Evolutionary conservation across 2,329 filamentous ascomycete genomes (phyloP).

Genomic region (Cordyceps cicadae): DNA sequence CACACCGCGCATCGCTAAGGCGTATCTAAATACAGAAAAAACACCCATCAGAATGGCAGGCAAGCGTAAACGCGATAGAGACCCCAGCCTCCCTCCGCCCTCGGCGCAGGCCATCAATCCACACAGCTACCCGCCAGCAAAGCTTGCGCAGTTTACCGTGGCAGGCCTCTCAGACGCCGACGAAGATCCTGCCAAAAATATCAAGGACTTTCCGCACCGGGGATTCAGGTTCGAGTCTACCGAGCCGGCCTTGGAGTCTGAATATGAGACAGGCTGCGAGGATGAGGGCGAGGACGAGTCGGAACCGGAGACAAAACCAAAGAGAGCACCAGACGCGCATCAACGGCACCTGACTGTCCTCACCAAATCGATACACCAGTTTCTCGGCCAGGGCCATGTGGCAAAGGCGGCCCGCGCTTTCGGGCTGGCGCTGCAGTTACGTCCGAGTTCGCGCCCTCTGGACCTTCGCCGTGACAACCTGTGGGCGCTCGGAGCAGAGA

Average conservation of each 20-base stretch:
- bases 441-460: conserved; percentile 33
- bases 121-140: conserved; percentile 43
- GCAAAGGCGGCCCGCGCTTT: conserved; percentile 65
- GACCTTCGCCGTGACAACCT: conserved; percentile 62
- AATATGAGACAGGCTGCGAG: conserved; percentile 18
- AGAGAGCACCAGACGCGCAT: conserved; percentile 9
- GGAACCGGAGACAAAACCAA: conserved; percentile 28
- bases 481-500: conserved; percentile 81
- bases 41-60: neutral
- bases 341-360: conserved; percentile 55
- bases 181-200: conserved; percentile 30
- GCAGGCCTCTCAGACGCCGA: conserved; percentile 45
- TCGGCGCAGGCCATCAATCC: conserved; percentile 34
- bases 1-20: neutral
- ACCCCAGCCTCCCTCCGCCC: neutral
- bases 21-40: neutral
- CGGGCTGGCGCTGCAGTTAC: conserved; percentile 59
- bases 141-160: conserved; percentile 43
- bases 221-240: conserved; percentile 14
- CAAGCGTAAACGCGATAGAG: conserved; percentile 3
- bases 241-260: conserved; percentile 1
- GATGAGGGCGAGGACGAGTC: conserved; percentile 51
- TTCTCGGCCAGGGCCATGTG: conserved; percentile 63
- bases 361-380: conserved; percentile 62
- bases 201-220: conserved; percentile 45